phyloP scores from a whole-genome alignment of 768 basidiomycete species.

The Agaricus bisporus region DNA sequence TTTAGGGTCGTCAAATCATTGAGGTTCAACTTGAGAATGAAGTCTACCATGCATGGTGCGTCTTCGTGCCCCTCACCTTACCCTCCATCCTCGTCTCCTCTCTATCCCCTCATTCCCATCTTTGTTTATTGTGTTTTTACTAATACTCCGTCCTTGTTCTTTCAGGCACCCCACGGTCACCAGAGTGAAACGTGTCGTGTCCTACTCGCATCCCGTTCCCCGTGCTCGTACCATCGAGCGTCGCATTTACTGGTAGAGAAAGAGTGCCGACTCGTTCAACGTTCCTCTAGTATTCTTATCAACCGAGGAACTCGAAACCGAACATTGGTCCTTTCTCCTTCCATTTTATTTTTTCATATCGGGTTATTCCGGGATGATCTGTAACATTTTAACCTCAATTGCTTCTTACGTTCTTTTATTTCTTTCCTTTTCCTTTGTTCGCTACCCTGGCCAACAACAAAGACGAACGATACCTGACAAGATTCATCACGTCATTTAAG shows the following conservation, averaged over 20 bases:
- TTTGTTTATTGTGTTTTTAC: too few species aligned
- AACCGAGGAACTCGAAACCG: too few species aligned
- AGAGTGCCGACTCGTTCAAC: not conserved
- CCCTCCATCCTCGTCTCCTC: too few species aligned
- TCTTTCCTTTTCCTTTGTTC: not conserved
- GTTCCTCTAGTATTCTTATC: too few species aligned
- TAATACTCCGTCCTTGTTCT: too few species aligned
- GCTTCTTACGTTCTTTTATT: not conserved
- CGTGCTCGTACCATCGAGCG: conserved; percentile 62
- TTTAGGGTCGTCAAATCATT: conserved; percentile 74
- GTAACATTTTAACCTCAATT: not conserved
- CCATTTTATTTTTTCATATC: not conserved
- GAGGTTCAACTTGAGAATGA: conserved; percentile 77
- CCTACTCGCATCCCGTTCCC: conserved; percentile 37
- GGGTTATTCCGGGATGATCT: conserved; percentile 1
- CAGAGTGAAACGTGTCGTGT: conserved; percentile 69
- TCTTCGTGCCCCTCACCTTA: not conserved
- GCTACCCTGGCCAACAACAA: too few species aligned
- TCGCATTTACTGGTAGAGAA: conserved; percentile 64
- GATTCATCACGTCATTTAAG: too few species aligned
- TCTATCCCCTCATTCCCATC: too few species aligned
- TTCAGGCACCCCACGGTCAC: conserved; percentile 72
- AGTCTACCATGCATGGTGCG: conserved; percentile 62
- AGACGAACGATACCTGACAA: too few species aligned
- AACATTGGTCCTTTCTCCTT: too few species aligned